A percentile compares a stretch with the other conserved stretches of the same genome.
phyloP scores from a whole-genome alignment of 768 basidiomycete genomes.

The Russula earlei region DNA sequence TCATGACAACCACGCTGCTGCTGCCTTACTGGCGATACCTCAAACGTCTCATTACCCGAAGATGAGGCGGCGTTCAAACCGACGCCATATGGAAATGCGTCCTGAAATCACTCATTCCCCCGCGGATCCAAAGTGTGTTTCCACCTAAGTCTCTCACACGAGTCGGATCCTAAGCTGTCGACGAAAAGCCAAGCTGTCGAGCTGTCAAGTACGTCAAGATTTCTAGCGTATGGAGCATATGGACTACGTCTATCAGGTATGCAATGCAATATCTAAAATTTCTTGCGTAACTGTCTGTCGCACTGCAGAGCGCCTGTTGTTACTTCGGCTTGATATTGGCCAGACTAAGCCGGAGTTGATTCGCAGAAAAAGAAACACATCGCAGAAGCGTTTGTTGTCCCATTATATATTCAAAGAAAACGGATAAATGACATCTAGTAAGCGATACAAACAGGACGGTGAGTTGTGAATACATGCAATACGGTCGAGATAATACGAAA shows the following conservation, averaged over 20 bases:
- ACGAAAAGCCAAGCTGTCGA: not conserved
- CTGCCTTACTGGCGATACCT: not conserved
- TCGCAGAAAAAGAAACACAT: not conserved
- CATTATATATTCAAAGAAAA: not conserved
- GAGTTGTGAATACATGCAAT: not conserved
- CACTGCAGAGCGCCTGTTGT: constrained; percentile 1
- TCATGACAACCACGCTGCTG: not conserved
- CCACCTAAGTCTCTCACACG: not conserved
- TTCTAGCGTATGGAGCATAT: not conserved
- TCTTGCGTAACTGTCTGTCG: not conserved
- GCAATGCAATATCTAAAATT: not conserved
- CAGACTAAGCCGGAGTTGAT: not conserved
- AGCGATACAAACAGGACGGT: not conserved
- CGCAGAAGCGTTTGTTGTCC: not conserved
- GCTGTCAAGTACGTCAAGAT: constrained; percentile 3
- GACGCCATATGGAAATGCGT: not conserved
- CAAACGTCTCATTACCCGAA: not conserved
- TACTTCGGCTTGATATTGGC: not conserved
- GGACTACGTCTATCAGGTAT: not conserved
- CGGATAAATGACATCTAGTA: constrained; percentile 4
- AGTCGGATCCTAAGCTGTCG: constrained; percentile 3
- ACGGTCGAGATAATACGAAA: not conserved
- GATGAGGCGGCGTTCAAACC: not conserved
- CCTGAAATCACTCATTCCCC: not conserved
- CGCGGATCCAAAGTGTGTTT: constrained; percentile 5